A percentile compares a stretch with the other conserved stretches of the same genome.
Evolutionary conservation across 177 flowering plant genomes (phyloP).

Genomic region (Vitis hybrid): DNA sequence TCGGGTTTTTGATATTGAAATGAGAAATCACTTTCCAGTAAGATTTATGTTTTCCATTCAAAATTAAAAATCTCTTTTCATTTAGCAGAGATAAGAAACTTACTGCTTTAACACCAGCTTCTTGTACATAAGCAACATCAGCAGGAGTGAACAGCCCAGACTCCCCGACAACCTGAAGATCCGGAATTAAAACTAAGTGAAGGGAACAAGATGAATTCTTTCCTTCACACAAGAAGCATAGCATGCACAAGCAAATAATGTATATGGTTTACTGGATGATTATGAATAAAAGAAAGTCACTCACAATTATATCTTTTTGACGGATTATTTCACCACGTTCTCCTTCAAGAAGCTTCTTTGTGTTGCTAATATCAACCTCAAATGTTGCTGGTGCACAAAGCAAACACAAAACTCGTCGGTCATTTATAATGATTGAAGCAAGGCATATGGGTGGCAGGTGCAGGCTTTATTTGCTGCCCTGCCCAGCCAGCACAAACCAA

Average conservation of each 20-base stretch:
- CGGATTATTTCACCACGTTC: constrained; percentile 66
- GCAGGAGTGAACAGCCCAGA: constrained; percentile 91
- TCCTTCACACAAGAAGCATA: not conserved
- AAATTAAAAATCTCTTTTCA: too few relatives aligned
- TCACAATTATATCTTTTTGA: constrained; percentile 64
- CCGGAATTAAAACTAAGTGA: not conserved
- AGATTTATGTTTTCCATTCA: too few relatives aligned
- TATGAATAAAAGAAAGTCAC: constrained; percentile 13
- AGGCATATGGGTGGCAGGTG: not conserved
- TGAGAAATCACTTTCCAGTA: too few relatives aligned
- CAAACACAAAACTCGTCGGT: not conserved
- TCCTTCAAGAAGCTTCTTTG: constrained; percentile 87
- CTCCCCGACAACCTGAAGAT: constrained; percentile 85
- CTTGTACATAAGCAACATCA: constrained; percentile 90
- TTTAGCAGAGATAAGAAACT: constrained; percentile 20
- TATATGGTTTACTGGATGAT: not conserved
- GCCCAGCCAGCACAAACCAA: too few relatives aligned
- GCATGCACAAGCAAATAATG: not conserved
- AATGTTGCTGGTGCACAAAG: constrained; percentile 62
- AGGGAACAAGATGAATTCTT: not conserved
- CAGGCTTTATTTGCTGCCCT: not conserved
- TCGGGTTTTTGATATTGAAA: too few relatives aligned
- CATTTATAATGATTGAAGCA: not conserved
- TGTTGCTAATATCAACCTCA: constrained; percentile 81
- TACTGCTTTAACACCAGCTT: constrained; percentile 94